Base-by-base conservation (phyloP, 345 rosid species). In the Aquilaria malaccensis region DNA sequence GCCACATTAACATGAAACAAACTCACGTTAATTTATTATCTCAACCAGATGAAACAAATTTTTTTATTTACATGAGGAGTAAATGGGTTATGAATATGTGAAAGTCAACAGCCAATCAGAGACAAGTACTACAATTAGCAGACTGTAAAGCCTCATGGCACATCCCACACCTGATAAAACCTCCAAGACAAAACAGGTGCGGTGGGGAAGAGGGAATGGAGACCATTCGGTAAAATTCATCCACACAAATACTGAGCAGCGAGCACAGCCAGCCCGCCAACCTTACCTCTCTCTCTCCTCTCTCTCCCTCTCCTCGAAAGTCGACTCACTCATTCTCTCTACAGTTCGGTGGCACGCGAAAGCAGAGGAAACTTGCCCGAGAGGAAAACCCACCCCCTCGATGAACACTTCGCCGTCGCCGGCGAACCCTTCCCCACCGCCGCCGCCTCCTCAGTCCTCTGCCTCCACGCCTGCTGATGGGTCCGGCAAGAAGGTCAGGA, bases 401-500 rank as follows among this genome's bases (percentile, higher is more conserved):
- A 64, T 68, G 73, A 83, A 58, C 60, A 58, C 83, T 2, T 67
- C 90, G 14, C 70, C 85, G 2, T 60, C 81, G 30, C 51, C 82
- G 15, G 53, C 74, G 30, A 72, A 37, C 46, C 74, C 76, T 45
- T 62, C 77, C 37, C 47, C 63, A 50, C 68, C 53, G 31, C 68
- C 82, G 60, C 71, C 70, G 7, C 71, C 72, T 33, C 78, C 72
- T 70, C 63, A 77, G 32, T 64, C 81, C 14, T 56, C 83, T 15
- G 56, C 83, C 31, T 10, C 74, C 15, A 14, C 58, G 2, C 63
- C 66, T n/a, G 53, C 61, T 2, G 82, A 70, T 30, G 85, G 73
- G 22, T 70, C 74, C 15, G 73, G 82, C 48, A 93, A 93, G 88
- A 93, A 87, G 65, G 82, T 87, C 33, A 80, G 98, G 78, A 93